Percentiles rank a stretch among this genome's conserved stretches.
These are phyloP conservation scores for Mycena metata DNA, from an alignment of 768 basidiomycete genomes.

Conservation along the genomic window DNA sequence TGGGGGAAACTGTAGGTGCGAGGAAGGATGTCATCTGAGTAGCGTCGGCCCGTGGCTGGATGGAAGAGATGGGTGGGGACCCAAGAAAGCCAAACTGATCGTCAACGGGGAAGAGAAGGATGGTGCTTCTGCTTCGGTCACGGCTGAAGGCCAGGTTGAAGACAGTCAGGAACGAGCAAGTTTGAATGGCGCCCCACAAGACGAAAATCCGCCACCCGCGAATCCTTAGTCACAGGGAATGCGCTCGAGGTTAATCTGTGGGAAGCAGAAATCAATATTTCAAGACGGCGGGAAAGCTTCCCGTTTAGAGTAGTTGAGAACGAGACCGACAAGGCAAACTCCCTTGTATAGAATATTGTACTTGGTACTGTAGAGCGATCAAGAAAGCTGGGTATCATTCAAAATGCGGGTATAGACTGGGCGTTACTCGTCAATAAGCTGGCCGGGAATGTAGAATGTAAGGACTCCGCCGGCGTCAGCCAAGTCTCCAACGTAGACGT, in stretches of 20 bases:
- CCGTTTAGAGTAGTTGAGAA: too few species aligned
- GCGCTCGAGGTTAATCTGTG: background rate
- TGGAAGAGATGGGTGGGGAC: constrained; percentile 65
- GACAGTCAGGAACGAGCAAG: background rate
- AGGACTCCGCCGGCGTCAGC: constrained; percentile 86
- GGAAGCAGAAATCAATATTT: background rate
- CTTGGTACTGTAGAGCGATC: background rate
- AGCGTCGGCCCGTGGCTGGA: constrained; percentile 82
- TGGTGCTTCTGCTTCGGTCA: background rate
- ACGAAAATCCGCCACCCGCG: background rate
- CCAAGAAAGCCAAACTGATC: constrained; percentile 44
- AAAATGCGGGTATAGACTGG: constrained; percentile 19
- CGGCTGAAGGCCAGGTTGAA: background rate
- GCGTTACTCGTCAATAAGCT: constrained; percentile 32
- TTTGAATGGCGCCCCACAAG: background rate
- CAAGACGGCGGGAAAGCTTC: too few species aligned
- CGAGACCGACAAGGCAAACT: too few species aligned
- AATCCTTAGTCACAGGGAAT: background rate
- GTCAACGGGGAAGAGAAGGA: constrained; percentile 5
- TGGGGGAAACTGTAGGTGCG: constrained; percentile 78
- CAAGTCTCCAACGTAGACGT: constrained; percentile 89
- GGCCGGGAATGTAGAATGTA: constrained; percentile 87
- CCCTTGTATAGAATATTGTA: background rate
- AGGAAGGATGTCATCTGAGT: constrained; percentile 72
- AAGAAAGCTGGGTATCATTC: constrained; percentile 19